Base-by-base conservation (phyloP, 805 yeast genomes). In the Suhomyces emberorum region DNA sequence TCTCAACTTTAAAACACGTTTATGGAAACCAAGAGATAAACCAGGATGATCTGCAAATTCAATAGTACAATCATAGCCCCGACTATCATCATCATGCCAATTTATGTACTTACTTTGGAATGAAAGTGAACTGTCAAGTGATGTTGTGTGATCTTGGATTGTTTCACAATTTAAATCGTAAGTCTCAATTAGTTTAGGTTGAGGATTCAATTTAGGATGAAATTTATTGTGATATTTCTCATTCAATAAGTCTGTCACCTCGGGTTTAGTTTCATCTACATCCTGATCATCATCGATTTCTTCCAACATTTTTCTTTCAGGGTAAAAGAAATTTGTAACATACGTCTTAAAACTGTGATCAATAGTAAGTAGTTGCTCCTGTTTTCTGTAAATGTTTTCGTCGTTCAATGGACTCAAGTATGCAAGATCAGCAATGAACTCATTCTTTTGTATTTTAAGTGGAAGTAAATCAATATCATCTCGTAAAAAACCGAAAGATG, bases 401-500 rank as follows among this genome's bases (percentile, higher is more conserved):
- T 65, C 70, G 6, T 34, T 32, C 10, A 77, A 44, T 0, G 80
- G 78, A 4, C 86, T 79, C 27, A 81, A 59, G 28, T 63, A 62
- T 7, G 70, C 70, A 47, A 84, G 65, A 48, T 84, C 88, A 22
- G 59, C 56, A 9, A 66, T 47, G 25, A 83, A 63, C 11, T 66
- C 60, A 43, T 77, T 72, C 33, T 63, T 61, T 8, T 62, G 61
- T 11, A 81, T 55, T 25, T 71, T 55, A n/a, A 80, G 63, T 0
- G 86, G 85, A 1, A 83, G 54, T n/a, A 61, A 49, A 43, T 75
- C 80, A 8, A 72, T 57, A 34, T 83, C 88, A 44, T 80, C 81
- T 44, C 82, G 72, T 11, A 85, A 59, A 30, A 84, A 77, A 0
- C 79, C 80, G 60, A 84, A 84, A 0, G 85, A 80, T 0, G 76